Conservation (phyloP, 257 asterid genomes). For the Perilla frutescens region DNA sequence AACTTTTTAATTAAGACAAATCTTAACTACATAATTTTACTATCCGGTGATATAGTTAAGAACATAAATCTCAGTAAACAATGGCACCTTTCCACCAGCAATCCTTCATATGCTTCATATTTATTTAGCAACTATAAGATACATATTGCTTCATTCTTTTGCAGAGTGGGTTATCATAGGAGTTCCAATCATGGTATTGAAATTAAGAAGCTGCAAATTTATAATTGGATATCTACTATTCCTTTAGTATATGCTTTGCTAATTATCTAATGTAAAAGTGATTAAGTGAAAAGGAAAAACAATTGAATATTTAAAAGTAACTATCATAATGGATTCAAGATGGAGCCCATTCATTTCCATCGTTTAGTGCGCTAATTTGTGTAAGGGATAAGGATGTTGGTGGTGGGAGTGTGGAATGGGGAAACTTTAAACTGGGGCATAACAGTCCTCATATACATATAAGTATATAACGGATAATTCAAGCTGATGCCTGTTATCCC, state of each 20-base stretch:
- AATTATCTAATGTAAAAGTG: too few species aligned
- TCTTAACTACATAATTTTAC: not conserved
- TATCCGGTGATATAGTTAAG: not conserved
- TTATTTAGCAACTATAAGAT: not conserved
- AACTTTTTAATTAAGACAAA: not conserved
- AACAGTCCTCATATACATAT: not conserved
- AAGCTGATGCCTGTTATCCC: not conserved
- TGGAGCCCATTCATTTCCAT: not conserved
- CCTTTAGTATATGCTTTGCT: too few species aligned
- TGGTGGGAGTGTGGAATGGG: not conserved
- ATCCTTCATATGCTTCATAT: slow-evolving; percentile 1
- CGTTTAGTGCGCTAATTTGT: not conserved
- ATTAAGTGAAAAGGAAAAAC: not conserved
- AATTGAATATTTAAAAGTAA: not conserved
- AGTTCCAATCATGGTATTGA: not conserved
- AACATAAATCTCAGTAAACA: not conserved
- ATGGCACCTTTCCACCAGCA: not conserved
- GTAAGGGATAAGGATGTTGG: not conserved
- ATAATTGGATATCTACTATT: not conserved
- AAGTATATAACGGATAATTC: not conserved
- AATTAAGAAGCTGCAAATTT: not conserved
- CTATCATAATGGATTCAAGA: not conserved
- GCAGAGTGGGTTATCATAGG: not conserved
- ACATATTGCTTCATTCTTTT: not conserved
- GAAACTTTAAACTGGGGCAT: not conserved